Conservation (phyloP, 2,329 filamentous ascomycete genomes). For the Microsporum audouinii region DNA sequence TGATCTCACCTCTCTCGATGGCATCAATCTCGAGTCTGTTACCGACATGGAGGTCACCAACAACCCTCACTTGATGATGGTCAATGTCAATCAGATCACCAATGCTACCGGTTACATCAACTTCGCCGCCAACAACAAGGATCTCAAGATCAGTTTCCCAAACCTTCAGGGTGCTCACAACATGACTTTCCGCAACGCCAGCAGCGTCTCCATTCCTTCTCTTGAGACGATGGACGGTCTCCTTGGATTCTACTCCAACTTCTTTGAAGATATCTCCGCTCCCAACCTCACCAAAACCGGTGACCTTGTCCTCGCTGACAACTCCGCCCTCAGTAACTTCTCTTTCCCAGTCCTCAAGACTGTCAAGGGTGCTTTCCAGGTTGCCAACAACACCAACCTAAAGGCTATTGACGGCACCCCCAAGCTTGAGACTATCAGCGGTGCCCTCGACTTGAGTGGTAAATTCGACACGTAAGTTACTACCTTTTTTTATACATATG, state of each 20-base stretch:
- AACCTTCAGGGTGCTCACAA: constrained; percentile 68
- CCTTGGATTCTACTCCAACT: constrained; percentile 72
- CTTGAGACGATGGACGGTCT: constrained; percentile 64
- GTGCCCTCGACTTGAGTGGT: constrained; percentile 75
- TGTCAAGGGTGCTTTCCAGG: constrained; percentile 67
- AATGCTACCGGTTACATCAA: constrained; percentile 61
- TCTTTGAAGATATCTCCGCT: constrained; percentile 34
- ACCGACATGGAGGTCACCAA: constrained; percentile 73
- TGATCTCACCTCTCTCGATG: constrained; percentile 62
- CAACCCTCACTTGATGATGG: constrained; percentile 67
- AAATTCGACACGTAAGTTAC: constrained; percentile 61
- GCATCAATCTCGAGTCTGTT: constrained; percentile 67
- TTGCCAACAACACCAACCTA: constrained; percentile 82
- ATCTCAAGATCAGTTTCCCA: constrained; percentile 61
- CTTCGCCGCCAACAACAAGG: constrained; percentile 68
- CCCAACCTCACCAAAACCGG: constrained; percentile 39
- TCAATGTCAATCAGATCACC: constrained; percentile 61
- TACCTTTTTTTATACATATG: no score
- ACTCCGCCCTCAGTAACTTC: constrained; percentile 56
- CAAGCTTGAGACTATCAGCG: constrained; percentile 56
- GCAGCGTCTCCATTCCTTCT: constrained; percentile 59
- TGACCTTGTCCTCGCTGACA: constrained; percentile 47
- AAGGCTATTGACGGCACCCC: constrained; percentile 55
- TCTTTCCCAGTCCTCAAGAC: constrained; percentile 56
- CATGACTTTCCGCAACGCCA: constrained; percentile 72